Evolutionary conservation across 495 filamentous ascomycete genomes (phyloP).

Genomic region (Penicillium maclennaniae): DNA sequence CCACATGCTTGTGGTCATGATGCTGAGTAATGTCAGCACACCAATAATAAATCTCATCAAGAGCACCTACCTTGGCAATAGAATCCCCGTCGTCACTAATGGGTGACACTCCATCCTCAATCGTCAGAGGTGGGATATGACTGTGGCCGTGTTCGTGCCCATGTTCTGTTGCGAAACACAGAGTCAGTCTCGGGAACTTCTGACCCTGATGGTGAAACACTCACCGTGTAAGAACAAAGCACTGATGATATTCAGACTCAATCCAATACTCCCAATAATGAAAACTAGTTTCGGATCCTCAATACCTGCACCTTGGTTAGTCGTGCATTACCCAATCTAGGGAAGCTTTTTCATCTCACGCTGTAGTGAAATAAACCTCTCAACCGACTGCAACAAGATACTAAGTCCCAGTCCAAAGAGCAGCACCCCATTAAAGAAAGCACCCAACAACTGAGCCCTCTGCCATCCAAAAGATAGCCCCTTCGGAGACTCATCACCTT

Average conservation of each 20-base stretch:
- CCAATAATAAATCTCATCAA: background rate
- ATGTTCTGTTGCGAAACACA: conserved; percentile 17
- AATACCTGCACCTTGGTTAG: conserved; percentile 9
- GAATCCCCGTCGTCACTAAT: conserved; percentile 13
- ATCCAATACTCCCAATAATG: conserved; percentile 73
- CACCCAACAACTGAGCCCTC: conserved; percentile 78
- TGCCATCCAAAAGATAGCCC: conserved; percentile 60
- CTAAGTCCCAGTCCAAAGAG: conserved; percentile 80
- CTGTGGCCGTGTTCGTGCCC: conserved; percentile 17
- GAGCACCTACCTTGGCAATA: conserved; percentile 12
- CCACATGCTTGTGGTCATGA: conserved; percentile 22
- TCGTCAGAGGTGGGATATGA: conserved; percentile 2
- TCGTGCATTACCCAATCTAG: conserved; percentile 10
- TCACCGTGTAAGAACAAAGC: conserved; percentile 73
- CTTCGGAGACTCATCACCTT: conserved; percentile 22
- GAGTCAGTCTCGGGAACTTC: background rate
- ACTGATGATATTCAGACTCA: conserved; percentile 76
- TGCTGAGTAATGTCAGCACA: conserved; percentile 13
- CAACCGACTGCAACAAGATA: conserved; percentile 85
- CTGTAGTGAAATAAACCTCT: conserved; percentile 56
- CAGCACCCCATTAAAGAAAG: conserved; percentile 85
- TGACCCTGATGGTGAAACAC: background rate
- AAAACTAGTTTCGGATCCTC: conserved; percentile 56
- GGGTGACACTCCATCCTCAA: conserved; percentile 11
- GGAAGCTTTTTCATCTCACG: conserved; percentile 4